Conservation (phyloP, 139 green algal genomes). For the Chlamydomonas urium region DNA sequence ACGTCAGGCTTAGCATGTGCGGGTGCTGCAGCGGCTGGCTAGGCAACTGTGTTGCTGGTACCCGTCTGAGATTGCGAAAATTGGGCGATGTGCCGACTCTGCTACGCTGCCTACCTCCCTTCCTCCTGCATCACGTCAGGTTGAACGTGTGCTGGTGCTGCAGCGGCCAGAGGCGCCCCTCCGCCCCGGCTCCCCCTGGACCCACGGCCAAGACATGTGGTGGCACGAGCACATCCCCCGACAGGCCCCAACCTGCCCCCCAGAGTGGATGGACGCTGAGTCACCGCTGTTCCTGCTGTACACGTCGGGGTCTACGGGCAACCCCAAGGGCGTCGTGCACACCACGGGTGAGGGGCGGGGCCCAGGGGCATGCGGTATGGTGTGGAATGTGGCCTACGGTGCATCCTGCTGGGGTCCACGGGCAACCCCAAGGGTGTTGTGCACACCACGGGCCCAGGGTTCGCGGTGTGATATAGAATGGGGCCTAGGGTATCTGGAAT, state of each 20-base stretch:
- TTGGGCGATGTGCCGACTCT: too few relatives aligned
- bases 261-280: slow-evolving; percentile 56
- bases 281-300: slow-evolving; percentile 64
- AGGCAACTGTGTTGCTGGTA: too few relatives aligned
- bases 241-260: slow-evolving; percentile 55
- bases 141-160: neutral
- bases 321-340: slow-evolving; percentile 95
- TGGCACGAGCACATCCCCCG: slow-evolving; percentile 51
- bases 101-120: too few relatives aligned
- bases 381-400: too few relatives aligned
- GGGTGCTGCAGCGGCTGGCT: too few relatives aligned
- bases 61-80: too few relatives aligned
- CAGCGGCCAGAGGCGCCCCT: neutral
- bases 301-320: slow-evolving; percentile 73
- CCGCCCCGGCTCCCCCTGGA: neutral
- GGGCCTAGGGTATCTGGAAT: too few relatives aligned
- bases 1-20: too few relatives aligned
- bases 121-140: too few relatives aligned
- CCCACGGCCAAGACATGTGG: slow-evolving; percentile 70
- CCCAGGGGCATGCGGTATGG: neutral
- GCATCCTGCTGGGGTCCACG: too few relatives aligned
- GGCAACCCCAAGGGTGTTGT: slow-evolving; percentile 94
- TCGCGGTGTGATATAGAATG: too few relatives aligned
- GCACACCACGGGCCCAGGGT: slow-evolving; percentile 81
- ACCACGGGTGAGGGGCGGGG: slow-evolving; percentile 42